Percentiles rank a stretch among this genome's conserved stretches.
These are phyloP conservation scores for Otatea glauca DNA, from an alignment of 176 grass and related monocot species.

Conservation along the genomic window DNA sequence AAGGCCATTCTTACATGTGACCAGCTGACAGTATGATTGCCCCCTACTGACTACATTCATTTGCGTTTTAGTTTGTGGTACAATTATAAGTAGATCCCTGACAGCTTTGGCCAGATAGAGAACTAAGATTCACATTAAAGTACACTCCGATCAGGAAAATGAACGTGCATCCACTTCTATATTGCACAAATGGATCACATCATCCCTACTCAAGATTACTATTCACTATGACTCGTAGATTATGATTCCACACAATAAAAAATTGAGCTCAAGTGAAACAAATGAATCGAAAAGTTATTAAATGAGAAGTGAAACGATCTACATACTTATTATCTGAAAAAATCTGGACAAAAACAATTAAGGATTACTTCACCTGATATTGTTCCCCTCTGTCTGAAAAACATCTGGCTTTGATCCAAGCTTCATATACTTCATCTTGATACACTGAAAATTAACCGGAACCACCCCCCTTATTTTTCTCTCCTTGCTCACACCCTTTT, in stretches of 20 bases:
- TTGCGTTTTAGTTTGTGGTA: background rate
- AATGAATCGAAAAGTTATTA: constrained; percentile 4
- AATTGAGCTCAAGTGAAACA: constrained; percentile 19
- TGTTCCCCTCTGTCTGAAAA: constrained; percentile 84
- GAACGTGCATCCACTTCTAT: constrained; percentile 11
- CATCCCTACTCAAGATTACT: constrained; percentile 12
- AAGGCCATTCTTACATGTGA: background rate
- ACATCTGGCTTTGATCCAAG: constrained; percentile 97
- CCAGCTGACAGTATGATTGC: constrained; percentile 14
- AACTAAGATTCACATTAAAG: background rate
- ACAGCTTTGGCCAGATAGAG: constrained; percentile 10
- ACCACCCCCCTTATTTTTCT: constrained; percentile 12
- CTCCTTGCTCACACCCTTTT: background rate
- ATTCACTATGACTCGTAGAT: constrained; percentile 11
- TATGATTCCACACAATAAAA: constrained; percentile 24
- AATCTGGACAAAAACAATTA: background rate
- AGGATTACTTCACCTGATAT: constrained; percentile 66
- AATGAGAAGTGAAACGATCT: constrained; percentile 10
- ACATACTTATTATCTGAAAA: constrained; percentile 24
- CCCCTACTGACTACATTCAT: background rate
- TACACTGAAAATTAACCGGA: constrained; percentile 36
- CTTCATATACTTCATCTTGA: constrained; percentile 99
- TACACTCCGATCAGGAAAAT: background rate
- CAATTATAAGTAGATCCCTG: constrained; percentile 22
- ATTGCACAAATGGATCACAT: constrained; percentile 26